Conservation (phyloP, 2,329 filamentous ascomycete species). For the Diaporthe ilicicola region DNA sequence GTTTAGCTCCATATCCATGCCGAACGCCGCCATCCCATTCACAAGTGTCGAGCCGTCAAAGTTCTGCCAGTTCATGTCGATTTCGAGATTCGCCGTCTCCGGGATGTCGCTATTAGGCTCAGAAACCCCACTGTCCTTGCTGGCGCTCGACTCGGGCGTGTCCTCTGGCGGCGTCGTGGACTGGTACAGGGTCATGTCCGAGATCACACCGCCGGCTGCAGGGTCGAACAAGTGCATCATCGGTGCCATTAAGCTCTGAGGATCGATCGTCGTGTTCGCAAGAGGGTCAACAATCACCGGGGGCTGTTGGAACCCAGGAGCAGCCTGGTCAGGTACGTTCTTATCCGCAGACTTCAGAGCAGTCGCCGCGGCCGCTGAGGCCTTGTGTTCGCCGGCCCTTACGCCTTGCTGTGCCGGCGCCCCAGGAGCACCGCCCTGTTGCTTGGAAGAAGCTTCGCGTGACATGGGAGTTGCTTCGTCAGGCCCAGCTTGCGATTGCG, state of each 20-base stretch:
- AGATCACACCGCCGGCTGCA: slow-evolving; percentile 56
- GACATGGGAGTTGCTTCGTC: slow-evolving; percentile 59
- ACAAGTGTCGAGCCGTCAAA: slow-evolving; percentile 53
- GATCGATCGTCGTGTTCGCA: slow-evolving; percentile 60
- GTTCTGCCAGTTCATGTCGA: slow-evolving; percentile 55
- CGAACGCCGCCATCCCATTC: slow-evolving; percentile 40
- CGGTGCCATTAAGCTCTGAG: slow-evolving; percentile 56
- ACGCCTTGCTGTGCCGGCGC: slow-evolving; percentile 48
- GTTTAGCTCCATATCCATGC: slow-evolving; percentile 48
- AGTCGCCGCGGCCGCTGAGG: slow-evolving; percentile 35
- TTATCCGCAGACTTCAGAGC: slow-evolving; percentile 38
- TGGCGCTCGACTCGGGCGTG: slow-evolving; percentile 70
- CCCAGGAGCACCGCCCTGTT: slow-evolving; percentile 55
- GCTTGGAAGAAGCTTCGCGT: slow-evolving; percentile 59
- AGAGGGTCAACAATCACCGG: slow-evolving; percentile 41
- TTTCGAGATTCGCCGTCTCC: slow-evolving; percentile 62
- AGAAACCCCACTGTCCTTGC: slow-evolving; percentile 66
- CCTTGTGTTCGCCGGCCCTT: slow-evolving; percentile 38
- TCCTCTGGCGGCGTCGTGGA: slow-evolving; percentile 65
- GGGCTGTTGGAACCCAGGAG: slow-evolving; percentile 30
- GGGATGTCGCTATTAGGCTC: slow-evolving; percentile 71
- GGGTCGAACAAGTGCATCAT: slow-evolving; percentile 51
- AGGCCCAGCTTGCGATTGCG: slow-evolving; percentile 43
- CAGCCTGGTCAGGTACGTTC: slow-evolving; percentile 39
- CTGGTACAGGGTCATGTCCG: slow-evolving; percentile 62